Evolutionary conservation across 1,139 yeast genomes (phyloP), one percentile per base, ranked within the genome.

Genomic region (Candida frijolesensis): DNA sequence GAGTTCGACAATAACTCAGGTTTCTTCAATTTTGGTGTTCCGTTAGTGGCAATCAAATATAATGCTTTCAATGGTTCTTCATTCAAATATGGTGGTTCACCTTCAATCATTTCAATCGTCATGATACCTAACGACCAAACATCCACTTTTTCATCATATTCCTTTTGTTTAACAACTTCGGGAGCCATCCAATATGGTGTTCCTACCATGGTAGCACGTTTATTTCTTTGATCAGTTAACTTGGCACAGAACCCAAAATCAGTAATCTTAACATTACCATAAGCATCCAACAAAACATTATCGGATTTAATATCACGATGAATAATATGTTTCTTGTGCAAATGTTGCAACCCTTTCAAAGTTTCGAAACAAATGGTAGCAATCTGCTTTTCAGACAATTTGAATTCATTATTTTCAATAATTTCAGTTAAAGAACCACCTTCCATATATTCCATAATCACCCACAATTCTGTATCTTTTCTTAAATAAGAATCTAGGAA

Each of bases 151-250:
- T 97, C 96, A 1, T 97, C 99, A 66, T 94, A 94, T 61, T 91
- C 97, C 65, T 92, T 91, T 57, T 96, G 79, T 10, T 91, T 84
- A 19, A 94, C 97, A 51, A 94, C 97, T 69, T 94, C 99, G 1
- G 99, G 99, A 0, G 99, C 99, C 99, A 94, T 94, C 99, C 99
- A 94, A 67, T 94, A 94, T 5, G 99, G 99, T 0, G 99, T 94
- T n/a, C 99, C 99, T 18, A 94, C 99, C 96, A 94, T 89, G 2
- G 99, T 94, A 7, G 96, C 90, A 67, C 99, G 83, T 70, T 92
- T 92, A 54, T 87, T 72, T 54, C 89, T 87, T 47, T 82, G 76
- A 62, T 92, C 98, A 58, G 88, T 92, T 59, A 94, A 87, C 67
- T 92, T 97, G 0, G 99, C 99, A 74, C 99, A 94, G 72, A 92